These are phyloP conservation scores for Saccharomyces uvarum DNA, from an alignment of 1,139 yeast genomes.

Conservation along the genomic window DNA sequence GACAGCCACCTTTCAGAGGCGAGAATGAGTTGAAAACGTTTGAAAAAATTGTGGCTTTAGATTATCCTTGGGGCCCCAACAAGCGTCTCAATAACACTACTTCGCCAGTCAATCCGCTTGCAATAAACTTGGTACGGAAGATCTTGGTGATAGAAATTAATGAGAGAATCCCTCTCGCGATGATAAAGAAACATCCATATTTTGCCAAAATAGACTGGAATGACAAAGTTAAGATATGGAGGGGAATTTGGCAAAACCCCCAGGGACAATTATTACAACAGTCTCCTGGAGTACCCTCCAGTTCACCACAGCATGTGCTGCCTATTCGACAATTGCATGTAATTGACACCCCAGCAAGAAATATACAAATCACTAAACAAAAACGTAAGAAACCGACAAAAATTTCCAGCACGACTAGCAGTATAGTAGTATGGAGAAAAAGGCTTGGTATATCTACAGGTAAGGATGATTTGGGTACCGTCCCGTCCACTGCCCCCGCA, in stretches of 20 bases:
- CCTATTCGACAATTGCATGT: conserved; percentile 21
- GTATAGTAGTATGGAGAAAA: conserved; percentile 33
- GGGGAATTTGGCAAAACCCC: conserved; percentile 29
- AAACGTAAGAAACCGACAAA: conserved; percentile 27
- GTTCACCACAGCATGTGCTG: conserved; percentile 5
- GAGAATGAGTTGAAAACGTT: conserved; percentile 68
- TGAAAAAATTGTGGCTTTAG: conserved; percentile 55
- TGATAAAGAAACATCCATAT: conserved; percentile 68
- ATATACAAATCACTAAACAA: conserved; percentile 25
- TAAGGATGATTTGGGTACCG: not conserved
- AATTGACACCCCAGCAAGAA: conserved; percentile 24
- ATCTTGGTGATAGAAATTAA: conserved; percentile 57
- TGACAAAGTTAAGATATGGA: conserved; percentile 62
- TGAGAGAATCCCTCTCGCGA: conserved; percentile 53
- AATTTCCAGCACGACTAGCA: conserved; percentile 27
- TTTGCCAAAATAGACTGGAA: conserved; percentile 62
- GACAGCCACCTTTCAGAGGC: conserved; percentile 75
- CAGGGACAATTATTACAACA: conserved; percentile 1
- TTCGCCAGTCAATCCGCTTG: conserved; percentile 35
- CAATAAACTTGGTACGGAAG: conserved; percentile 47
- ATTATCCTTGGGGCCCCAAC: conserved; percentile 49
- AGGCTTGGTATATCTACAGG: conserved; percentile 23
- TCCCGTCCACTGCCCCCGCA: not conserved
- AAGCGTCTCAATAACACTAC: not conserved
- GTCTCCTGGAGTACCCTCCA: not conserved